Percentiles rank a stretch among this genome's conserved stretches.
phyloP scores from a whole-genome alignment of 305 asterid genomes.

The Fraxinus nigra region DNA sequence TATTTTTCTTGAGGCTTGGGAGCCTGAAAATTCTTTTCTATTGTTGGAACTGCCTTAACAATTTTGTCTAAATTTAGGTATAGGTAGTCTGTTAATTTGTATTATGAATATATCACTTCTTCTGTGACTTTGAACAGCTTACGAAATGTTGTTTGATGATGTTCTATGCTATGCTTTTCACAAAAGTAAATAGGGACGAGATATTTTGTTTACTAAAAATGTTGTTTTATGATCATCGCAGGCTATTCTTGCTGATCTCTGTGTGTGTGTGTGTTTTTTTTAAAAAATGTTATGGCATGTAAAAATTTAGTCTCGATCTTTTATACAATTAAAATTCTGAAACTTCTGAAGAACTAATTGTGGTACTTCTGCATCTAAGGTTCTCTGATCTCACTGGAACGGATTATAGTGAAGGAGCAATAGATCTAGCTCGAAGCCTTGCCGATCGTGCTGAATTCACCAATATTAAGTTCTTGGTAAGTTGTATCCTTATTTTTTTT shows the following conservation, averaged over 20 bases:
- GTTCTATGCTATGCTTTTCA: background rate
- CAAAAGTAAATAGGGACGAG: background rate
- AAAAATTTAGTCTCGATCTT: background rate
- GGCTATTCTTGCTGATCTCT: background rate
- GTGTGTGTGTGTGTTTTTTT: too few relatives aligned
- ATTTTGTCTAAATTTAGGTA: background rate
- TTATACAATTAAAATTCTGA: background rate
- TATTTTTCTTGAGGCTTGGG: background rate
- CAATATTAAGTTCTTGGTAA: conserved; percentile 74
- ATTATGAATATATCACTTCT: background rate
- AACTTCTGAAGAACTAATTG: conserved; percentile 24
- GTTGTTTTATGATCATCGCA: background rate
- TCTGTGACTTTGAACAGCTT: background rate
- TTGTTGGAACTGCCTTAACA: background rate
- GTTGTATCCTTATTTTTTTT: background rate
- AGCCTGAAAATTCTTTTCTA: background rate
- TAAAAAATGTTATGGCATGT: background rate
- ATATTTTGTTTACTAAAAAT: background rate
- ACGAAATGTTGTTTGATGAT: background rate
- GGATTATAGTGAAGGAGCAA: conserved; percentile 94
- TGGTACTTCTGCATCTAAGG: conserved; percentile 40
- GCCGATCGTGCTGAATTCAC: conserved; percentile 87
- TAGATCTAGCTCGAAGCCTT: conserved; percentile 78
- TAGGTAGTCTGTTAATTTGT: background rate
- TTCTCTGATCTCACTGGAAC: conserved; percentile 96